These are phyloP conservation scores for Phaseolus coccineus DNA, from an alignment of 331 rosid species.

Conservation along the genomic window DNA sequence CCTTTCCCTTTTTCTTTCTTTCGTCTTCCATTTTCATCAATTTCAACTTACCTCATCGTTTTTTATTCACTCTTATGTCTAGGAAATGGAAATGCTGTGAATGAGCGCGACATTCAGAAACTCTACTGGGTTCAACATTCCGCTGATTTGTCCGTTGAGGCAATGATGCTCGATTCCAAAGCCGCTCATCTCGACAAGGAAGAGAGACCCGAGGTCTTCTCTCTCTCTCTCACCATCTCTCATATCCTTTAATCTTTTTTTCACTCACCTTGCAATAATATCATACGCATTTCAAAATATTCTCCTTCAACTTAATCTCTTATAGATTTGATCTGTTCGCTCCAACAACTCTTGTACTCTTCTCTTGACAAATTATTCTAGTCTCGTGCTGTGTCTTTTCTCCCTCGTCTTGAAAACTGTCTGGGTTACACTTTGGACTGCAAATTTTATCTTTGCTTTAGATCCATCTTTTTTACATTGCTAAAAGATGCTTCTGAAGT, in stretches of 20 bases:
- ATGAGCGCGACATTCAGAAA: constrained; percentile 82
- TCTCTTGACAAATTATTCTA: background rate
- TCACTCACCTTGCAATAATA: background rate
- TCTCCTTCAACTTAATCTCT: background rate
- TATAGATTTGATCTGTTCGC: background rate
- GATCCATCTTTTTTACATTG: background rate
- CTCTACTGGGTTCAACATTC: constrained; percentile 82
- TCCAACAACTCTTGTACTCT: background rate
- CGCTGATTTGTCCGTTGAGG: constrained; percentile 74
- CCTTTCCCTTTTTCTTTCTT: background rate
- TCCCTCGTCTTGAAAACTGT: background rate
- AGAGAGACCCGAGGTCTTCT: constrained; percentile 86
- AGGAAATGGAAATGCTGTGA: background rate
- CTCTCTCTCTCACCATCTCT: background rate
- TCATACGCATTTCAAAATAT: background rate
- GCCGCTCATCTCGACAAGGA: constrained; percentile 94
- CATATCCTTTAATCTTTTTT: too few species aligned
- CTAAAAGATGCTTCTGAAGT: background rate
- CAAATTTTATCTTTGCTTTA: background rate
- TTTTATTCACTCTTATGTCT: background rate
- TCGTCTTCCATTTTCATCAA: background rate
- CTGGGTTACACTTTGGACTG: too few species aligned
- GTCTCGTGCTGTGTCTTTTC: background rate
- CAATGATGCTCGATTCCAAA: constrained; percentile 96
- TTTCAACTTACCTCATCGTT: too few species aligned